Base-by-base conservation (phyloP, 176 grass and related monocot species). In the Hordeum marinum region DNA sequence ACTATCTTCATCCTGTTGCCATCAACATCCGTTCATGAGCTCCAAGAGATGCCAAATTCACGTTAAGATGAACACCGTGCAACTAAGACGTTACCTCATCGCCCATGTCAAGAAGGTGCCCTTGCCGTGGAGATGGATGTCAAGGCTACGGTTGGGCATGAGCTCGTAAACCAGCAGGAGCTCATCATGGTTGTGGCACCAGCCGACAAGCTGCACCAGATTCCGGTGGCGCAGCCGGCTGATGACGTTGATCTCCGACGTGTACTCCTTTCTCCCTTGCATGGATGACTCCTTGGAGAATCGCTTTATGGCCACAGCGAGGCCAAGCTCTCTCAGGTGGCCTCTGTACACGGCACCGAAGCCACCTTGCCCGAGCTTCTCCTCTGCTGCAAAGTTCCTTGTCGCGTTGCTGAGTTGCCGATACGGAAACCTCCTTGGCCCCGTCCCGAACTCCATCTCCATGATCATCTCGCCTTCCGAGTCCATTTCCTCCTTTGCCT, bases 311-410 rank as follows among this genome's bases (percentile, higher is more conserved):
- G 90, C 86, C 25, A 92, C 90, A 1, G 68, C 46, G 13, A 82
- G 41, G 39, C 86, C 72, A 23, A 10, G 31, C 11, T 79, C 74
- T 9, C n/a, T 50, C n/a, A 88, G 54, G 3, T 60, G 54, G 3
- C 90, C 90, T 27, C 42, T 32, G 57, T 91, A 91, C 45, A 85
- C 82, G 0, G 86, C 60, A 9, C 89, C 86, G 48, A 94, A 91
- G 50, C 92, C 92, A 1, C 92, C 89, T 72, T 91, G 86, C 9
- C 92, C 92, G n/a, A 94, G 92, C 88, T 94, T 94, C 63, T 85
- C 80, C 25, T 91, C 84, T 9, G 70, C 83, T 0, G 83, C 52
- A 37, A 94, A 94, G 32, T 41, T 54, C 37, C 24, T 73, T 0
- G 86, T 94, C 24, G 92, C 83, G 0, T 35, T 29, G 25, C 45